Percentiles rank a stretch among this genome's conserved stretches.
These are phyloP conservation scores for Ascochyta lentis DNA, from an alignment of 2,329 filamentous ascomycete genomes.

Conservation along the genomic window DNA sequence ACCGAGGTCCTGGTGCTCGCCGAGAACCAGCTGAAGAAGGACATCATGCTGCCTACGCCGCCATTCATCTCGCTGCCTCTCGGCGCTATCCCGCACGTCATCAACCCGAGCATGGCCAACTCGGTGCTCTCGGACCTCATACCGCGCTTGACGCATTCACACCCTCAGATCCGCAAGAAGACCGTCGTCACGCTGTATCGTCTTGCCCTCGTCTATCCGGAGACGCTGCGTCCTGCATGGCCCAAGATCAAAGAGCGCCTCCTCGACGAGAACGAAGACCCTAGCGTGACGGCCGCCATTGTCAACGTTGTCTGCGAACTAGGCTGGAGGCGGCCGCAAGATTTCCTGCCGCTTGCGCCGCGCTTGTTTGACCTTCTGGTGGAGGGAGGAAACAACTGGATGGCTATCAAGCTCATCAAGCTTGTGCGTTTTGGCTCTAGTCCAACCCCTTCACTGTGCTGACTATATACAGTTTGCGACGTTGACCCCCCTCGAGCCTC, in stretches of 20 bases:
- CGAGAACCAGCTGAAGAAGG: slow-evolving; percentile 96
- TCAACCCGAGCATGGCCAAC: slow-evolving; percentile 89
- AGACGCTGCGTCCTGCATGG: slow-evolving; percentile 91
- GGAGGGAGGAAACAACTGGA: slow-evolving; percentile 96
- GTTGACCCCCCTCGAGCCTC: slow-evolving; percentile 88
- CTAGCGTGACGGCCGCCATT: slow-evolving; percentile 92
- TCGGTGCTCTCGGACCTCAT: slow-evolving; percentile 87
- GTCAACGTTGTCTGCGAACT: slow-evolving; percentile 97
- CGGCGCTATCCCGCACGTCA: slow-evolving; percentile 89
- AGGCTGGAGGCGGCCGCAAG: slow-evolving; percentile 89
- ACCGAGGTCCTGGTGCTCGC: slow-evolving; percentile 98
- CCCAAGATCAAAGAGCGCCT: slow-evolving; percentile 95
- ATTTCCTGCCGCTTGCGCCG: slow-evolving; percentile 91
- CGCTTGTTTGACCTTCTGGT: slow-evolving; percentile 91
- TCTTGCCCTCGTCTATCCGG: slow-evolving; percentile 93
- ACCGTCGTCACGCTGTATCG: slow-evolving; percentile 93
- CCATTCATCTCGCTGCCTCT: slow-evolving; percentile 86
- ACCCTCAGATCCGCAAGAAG: slow-evolving; percentile 89
- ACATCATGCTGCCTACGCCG: slow-evolving; percentile 74
- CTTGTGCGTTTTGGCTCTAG: slow-evolving; percentile 64
- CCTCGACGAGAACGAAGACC: slow-evolving; percentile 87
- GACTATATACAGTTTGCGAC: slow-evolving; percentile 76
- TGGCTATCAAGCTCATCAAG: slow-evolving; percentile 99
- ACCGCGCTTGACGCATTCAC: slow-evolving; percentile 84
- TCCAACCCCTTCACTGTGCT: slow-evolving; percentile 6